A percentile compares a stretch with the other conserved stretches of the same genome.
Conservation (phyloP, 331 rosid species). For the Dryas integrifolia region DNA sequence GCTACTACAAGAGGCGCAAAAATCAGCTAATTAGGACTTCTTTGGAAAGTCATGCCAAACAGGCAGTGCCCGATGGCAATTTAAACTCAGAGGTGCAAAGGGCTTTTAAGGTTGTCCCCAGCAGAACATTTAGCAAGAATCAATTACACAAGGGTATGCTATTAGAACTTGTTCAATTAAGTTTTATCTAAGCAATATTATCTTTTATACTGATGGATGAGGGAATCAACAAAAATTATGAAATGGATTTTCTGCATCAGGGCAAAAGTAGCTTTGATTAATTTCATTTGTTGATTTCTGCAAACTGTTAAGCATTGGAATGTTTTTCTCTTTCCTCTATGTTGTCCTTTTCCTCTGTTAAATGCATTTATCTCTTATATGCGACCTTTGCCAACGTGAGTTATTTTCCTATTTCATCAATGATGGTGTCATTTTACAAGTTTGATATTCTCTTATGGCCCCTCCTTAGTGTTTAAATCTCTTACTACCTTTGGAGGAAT, state of each 20-base stretch:
- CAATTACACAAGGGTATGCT: slow-evolving; percentile 63
- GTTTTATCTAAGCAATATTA: not conserved
- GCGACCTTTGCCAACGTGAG: not conserved
- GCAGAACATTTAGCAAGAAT: slow-evolving; percentile 54
- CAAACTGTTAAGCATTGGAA: slow-evolving; percentile 8
- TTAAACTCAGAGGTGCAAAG: slow-evolving; percentile 43
- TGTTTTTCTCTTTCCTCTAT: slow-evolving; percentile 8
- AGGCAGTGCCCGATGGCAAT: slow-evolving; percentile 42
- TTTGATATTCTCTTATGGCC: slow-evolving; percentile 21
- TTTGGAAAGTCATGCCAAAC: slow-evolving; percentile 47
- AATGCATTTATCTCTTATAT: not conserved
- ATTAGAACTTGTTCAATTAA: slow-evolving; percentile 24
- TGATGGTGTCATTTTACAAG: slow-evolving; percentile 17
- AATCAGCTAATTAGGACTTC: slow-evolving; percentile 79
- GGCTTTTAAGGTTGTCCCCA: slow-evolving; percentile 44
- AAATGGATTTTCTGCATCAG: slow-evolving; percentile 1
- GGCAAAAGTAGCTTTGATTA: not conserved
- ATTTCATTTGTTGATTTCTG: not conserved
- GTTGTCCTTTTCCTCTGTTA: not conserved
- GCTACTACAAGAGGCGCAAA: slow-evolving; percentile 83
- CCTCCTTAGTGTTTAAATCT: not conserved
- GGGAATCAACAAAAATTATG: not conserved
- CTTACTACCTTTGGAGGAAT: not conserved
- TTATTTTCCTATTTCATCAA: not conserved
- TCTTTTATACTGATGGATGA: slow-evolving; percentile 3